Evolutionary conservation across 2,329 filamentous ascomycete genomes (phyloP).

Genomic region (Aspergillus clavatus): DNA sequence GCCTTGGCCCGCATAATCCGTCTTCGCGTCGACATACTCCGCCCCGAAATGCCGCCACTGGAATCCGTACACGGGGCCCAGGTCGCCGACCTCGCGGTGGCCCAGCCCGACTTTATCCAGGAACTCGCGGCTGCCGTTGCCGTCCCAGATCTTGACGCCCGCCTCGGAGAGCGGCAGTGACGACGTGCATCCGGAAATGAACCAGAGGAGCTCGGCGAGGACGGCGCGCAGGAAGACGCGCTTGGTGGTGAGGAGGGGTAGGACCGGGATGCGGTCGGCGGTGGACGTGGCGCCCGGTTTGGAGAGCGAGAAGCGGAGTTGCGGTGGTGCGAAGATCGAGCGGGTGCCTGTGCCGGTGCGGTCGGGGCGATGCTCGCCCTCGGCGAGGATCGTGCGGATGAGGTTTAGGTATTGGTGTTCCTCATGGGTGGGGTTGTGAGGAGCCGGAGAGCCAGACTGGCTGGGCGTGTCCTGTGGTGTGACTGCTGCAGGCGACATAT

Average conservation of each 20-base stretch:
- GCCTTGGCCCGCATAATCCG: constrained; percentile 82
- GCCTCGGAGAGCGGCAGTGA: constrained; percentile 69
- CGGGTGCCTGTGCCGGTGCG: constrained; percentile 89
- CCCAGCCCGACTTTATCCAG: constrained; percentile 79
- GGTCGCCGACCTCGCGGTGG: constrained; percentile 78
- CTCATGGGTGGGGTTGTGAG: constrained; percentile 56
- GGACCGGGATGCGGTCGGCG: constrained; percentile 53
- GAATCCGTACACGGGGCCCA: constrained; percentile 96
- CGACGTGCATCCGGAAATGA: constrained; percentile 78
- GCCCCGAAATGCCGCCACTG: constrained; percentile 99
- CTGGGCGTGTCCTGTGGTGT: neutral
- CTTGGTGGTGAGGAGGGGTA: constrained; percentile 95
- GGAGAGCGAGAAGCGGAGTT: constrained; percentile 81
- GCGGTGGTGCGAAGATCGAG: constrained; percentile 80
- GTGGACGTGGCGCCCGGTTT: constrained; percentile 43
- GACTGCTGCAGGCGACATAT: neutral
- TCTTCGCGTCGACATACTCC: constrained; percentile 70
- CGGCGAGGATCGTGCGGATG: constrained; percentile 74
- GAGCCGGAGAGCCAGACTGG: constrained; percentile 4
- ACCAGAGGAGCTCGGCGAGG: constrained; percentile 92
- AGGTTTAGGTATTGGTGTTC: constrained; percentile 92
- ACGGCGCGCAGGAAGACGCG: constrained; percentile 90
- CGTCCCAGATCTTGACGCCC: constrained; percentile 97
- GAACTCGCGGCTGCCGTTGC: constrained; percentile 85
- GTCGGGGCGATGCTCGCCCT: constrained; percentile 85